Evolutionary conservation across 768 basidiomycete species (phyloP), one percentile per base, ranked within the genome.

Genomic region (Kwoniella sp.): DNA sequence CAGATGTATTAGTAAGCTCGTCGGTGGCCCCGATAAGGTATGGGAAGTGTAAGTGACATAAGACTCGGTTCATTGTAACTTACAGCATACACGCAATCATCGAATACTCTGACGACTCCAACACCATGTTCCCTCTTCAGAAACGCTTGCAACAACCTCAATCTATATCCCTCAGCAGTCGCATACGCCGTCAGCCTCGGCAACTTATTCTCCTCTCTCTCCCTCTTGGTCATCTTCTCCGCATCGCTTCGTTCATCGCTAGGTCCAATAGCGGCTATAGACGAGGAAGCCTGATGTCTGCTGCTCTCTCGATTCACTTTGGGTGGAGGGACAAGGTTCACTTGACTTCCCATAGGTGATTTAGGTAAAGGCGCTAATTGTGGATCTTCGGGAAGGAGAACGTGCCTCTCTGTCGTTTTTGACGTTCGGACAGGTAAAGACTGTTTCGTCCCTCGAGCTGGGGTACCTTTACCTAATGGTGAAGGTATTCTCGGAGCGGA

Each of bases 61-160:
- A n/a, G n/a, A n/a, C n/a, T n/a, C n/a, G n/a, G n/a, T n/a, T n/a
- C n/a, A n/a, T n/a, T n/a, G n/a, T 5, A 33, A 71, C 90, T 82
- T 66, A 94, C 93, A 60, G 88, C 90, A 82, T 96, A 96, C 64
- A 95, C 80, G 0, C 92, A 93, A 80, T 97, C 94, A 77, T 96
- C 94, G 69, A 91, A 97, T 0, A 91, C 85, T 63, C 94, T 83
- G 88, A 91, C 10, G 81, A 83, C 79, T 1, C 78, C 79, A 12
- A 94, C 92, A 58, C 93, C 95, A 77, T 97, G 94, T 75, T 97
- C 94, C 55, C 94, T 83, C 80, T 94, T 95, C 76, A 96, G 76
- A 74, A 93, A 95, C 1, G 88, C 87, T 12, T 88, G 87, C 22
- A 96, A 81, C 0, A 90, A 81, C 78, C 91, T 93, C 85, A 90